Evolutionary conservation across 441 rosid genomes (phyloP).

Genomic region (California macrophylla): DNA sequence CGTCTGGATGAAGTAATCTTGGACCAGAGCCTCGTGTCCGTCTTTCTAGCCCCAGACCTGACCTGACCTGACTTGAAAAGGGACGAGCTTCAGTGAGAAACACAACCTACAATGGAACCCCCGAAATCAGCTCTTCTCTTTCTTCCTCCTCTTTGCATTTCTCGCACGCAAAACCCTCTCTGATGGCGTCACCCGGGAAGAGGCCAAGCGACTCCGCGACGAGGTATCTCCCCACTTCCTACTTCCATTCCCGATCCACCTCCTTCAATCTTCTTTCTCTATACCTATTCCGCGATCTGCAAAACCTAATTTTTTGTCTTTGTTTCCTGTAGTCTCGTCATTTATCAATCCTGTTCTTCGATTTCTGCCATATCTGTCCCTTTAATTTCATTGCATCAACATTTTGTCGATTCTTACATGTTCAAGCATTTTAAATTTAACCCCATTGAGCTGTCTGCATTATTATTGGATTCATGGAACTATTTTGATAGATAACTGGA

Average conservation of each 20-base stretch:
- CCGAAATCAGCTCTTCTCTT: slow-evolving; percentile 4
- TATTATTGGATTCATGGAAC: neutral
- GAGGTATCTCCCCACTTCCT: slow-evolving; percentile 40
- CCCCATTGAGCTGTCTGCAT: neutral
- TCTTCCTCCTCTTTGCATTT: slow-evolving; percentile 19
- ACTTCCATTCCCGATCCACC: neutral
- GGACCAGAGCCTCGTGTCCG: too few species aligned
- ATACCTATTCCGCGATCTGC: neutral
- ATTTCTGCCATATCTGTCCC: neutral
- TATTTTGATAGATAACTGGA: neutral
- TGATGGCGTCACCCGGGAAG: slow-evolving; percentile 60
- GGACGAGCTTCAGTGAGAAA: too few species aligned
- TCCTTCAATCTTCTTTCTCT: neutral
- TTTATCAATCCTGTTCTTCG: neutral
- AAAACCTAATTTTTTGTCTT: too few species aligned
- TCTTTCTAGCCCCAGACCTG: too few species aligned
- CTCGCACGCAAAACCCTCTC: slow-evolving; percentile 30
- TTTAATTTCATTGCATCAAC: neutral
- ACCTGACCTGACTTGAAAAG: neutral
- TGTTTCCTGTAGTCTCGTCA: too few species aligned
- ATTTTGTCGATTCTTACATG: neutral
- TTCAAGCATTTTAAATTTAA: neutral
- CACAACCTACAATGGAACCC: slow-evolving; percentile 7
- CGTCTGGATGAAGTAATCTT: too few species aligned
- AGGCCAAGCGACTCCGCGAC: slow-evolving; percentile 80